These are phyloP conservation scores for Ramalina peruviana DNA, from an alignment of 495 filamentous ascomycete genomes.

Conservation along the genomic window DNA sequence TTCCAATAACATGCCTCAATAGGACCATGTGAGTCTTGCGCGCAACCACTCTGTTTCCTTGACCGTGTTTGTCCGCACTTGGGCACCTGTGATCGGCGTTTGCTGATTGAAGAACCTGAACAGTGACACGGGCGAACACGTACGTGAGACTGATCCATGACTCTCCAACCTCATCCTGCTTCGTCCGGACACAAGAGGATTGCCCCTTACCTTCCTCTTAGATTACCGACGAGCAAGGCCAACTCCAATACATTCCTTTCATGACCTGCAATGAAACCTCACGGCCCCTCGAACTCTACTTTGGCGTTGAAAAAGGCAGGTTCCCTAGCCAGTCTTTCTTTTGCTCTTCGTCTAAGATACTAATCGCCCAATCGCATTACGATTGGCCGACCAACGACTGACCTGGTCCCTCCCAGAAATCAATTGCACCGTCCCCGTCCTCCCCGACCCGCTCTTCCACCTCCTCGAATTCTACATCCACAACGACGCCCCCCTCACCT, in stretches of 20 bases:
- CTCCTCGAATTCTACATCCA: conserved; percentile 98
- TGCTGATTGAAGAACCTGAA: conserved; percentile 1
- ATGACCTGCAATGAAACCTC: conserved; percentile 82
- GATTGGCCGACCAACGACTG: background rate
- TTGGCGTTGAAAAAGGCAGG: conserved; percentile 52
- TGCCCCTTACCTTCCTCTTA: conserved; percentile 24
- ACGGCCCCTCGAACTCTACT: conserved; percentile 66
- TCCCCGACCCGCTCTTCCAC: conserved; percentile 86
- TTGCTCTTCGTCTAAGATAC: background rate
- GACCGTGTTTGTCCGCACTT: background rate
- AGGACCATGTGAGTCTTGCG: conserved; percentile 42
- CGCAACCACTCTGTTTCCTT: background rate
- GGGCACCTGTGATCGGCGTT: background rate
- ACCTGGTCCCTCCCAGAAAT: conserved; percentile 39
- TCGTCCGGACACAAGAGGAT: no score
- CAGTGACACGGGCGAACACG: conserved; percentile 51
- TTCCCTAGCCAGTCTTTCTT: background rate
- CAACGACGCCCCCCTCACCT: conserved; percentile 84
- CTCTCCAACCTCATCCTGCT: background rate
- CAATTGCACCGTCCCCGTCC: conserved; percentile 79
- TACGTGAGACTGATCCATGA: conserved; percentile 21
- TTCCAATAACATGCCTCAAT: conserved; percentile 56
- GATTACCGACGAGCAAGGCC: conserved; percentile 63
- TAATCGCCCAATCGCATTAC: no score
- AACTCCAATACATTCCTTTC: conserved; percentile 91